Base-by-base conservation (phyloP, 192 early-diverging fungal genomes). In the Backusella tarrabulga region DNA sequence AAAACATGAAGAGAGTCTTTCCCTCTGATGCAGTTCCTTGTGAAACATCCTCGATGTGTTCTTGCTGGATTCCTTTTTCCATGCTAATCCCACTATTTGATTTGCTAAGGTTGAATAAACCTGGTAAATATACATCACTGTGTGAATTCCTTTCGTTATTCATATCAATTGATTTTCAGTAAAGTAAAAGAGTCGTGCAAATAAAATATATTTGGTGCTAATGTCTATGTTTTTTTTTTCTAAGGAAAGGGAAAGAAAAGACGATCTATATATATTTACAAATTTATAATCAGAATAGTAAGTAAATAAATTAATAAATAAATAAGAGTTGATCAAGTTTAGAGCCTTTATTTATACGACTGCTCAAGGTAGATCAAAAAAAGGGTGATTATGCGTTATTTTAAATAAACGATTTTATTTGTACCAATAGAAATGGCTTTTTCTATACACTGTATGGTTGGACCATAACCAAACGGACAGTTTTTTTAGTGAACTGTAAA, bases 1-100 rank as follows among this genome's bases (percentile, higher is more conserved):
- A 79, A 54, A 91, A 81, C 82, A 91, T 75, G 77, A 89, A 89
- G 52, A 90, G 83, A 3, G 90, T 85, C 76, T 90, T 90, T 11
- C 71, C 46, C 1, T 83, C 81, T 12, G 86, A 81, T 15, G 85
- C 87, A 4, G 85, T 89, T 35, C 76, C 73, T 52, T 77, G 71
- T 8, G 80, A 68, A 14, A 67, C 77, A 60, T 74, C 46, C 19
- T 79, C 77, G 17, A 74, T 17, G 26, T 54, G 67, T 29, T 68
- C 67, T 41, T 52, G 15, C 9, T 44, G 23, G n/a, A 19, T 32
- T 42, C 44, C 44, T 63, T 63, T 63, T 63, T 63, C 56, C 26
- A 63, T 63, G 9, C 56, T 63, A 29, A 8, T 29, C 23, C 56
- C 56, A 29, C 26, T 29, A 3, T 29, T 63, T 63, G 56, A 63